Base-by-base conservation (phyloP, 1,139 yeast species). In the Arxiozyma telluris region DNA sequence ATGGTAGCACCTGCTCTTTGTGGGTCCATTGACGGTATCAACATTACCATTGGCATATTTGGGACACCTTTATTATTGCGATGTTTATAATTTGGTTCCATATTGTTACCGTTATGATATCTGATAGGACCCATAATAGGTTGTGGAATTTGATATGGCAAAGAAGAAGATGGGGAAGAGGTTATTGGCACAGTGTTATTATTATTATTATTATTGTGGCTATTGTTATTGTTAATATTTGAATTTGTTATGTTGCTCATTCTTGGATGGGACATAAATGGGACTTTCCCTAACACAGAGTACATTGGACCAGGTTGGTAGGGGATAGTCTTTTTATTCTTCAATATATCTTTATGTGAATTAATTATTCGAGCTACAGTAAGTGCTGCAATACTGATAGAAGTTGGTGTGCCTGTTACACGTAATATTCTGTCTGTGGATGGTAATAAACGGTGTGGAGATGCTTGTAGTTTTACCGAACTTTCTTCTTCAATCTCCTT, bases 401-500 rank as follows among this genome's bases (percentile, higher is more conserved):
- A 91, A 70, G 87, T 95, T 4, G 91, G 90, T 12, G 86, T 94
- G 4, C 97, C 97, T 17, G 78, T 74, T 21, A 90, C 78, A 38
- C 83, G 77, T 53, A 90, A 72, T 6, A 87, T 76, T 56, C 96
- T 77, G 67, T 90, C 97, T 18, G 93, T 87, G 1, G 95, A 86
- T 58, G 79, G 79, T 1, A 96, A 90, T 59, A 90, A 74, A 22
- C 85, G 80, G 50, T 81, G 80, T 52, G 87, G 93, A 22, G 87
- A 88, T 1, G 96, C 95, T 59, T 79, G 80, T 55, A 90, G 75
- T 58, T 81, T 78, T 3, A 96, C 94, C 4, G 94, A 91, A 9
- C 96, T 86, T 55, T 79, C 78, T 54, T 85, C 91, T 70, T 88
- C 96, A 60, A 90, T 87, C 67, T 88, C 94, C 58, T 90, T 76